Base-by-base conservation (phyloP, 257 asterid species). In the Gentiana dahurica region DNA sequence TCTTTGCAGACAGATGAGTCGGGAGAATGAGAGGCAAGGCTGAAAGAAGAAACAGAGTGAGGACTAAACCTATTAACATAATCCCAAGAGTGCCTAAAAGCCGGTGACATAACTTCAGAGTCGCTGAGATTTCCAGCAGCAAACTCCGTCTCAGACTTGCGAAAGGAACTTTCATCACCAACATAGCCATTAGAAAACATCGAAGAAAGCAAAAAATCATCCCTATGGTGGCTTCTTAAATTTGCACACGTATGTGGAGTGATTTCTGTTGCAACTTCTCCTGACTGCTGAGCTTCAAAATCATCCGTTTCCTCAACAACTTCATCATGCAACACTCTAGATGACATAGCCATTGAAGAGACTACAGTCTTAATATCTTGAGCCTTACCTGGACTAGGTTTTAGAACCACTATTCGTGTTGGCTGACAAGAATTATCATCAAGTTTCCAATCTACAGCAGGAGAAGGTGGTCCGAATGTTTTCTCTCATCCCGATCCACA, bases 51-150 rank as follows among this genome's bases (percentile, higher is more conserved):
- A 10, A 41, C 8, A 47, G 97, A 86, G 69, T 60, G 77, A 34
- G 99, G 99, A 69, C 99, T 86, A 67, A 76, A 71, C 77, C 81
- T 84, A 70, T 88, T 80, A 15, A 73, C 75, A 66, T 73, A 86
- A 75, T 89, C 99, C 99, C 99, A 89, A 3, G 96, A 86, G 64
- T 93, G 97, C 75, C 91, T 80, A 15, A 92, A 86, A 51, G 77
- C 77, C 52, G 96, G 99, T 34, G 99, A 93, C 68, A 66, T 69
- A 53, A 68, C 83, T 71, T 93, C 99, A 24, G 95, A 86, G 71
- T 88, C 91, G 72, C 87, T 84, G 59, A 86, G 79, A 77, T 80
- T 74, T 34, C 74, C 89, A 49, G 81, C 79, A 12, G 78, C 89
- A 68, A 72, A 82, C 55, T 80, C 88, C 59, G 77, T 78, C 67